Evolutionary conservation across 2,329 filamentous ascomycete genomes (phyloP).

Genomic region (Proliferodiscus dingleyae): DNA sequence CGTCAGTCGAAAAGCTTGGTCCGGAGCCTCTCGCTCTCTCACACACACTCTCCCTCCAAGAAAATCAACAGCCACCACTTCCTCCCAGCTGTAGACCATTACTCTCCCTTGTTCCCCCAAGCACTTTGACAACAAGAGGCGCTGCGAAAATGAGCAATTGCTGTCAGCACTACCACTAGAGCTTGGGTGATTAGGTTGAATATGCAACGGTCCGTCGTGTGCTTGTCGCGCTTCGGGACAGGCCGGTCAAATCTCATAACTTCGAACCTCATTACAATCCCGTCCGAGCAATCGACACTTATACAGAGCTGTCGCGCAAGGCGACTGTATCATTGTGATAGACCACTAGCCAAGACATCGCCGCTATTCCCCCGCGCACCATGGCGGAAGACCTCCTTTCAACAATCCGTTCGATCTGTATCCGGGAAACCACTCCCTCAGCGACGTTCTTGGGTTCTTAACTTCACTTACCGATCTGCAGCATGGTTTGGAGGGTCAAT

Average conservation of each 20-base stretch:
- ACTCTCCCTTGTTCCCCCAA: not conserved
- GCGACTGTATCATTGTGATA: slow-evolving; percentile 8
- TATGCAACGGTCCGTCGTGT: slow-evolving; percentile 16
- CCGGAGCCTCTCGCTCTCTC: no score
- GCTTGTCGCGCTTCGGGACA: slow-evolving; percentile 16
- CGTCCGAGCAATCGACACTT: not conserved
- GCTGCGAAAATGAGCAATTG: slow-evolving; percentile 8
- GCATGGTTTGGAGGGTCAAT: slow-evolving; percentile 72
- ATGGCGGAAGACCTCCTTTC: slow-evolving; percentile 11
- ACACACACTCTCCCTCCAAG: not conserved
- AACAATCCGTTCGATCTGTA: slow-evolving; percentile 29
- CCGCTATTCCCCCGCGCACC: slow-evolving; percentile 5
- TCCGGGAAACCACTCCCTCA: slow-evolving; percentile 51
- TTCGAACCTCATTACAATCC: not conserved
- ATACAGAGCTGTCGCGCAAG: not conserved
- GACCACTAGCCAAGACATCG: not conserved
- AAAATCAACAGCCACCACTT: not conserved
- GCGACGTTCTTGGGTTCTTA: slow-evolving; percentile 42
- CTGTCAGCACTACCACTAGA: slow-evolving; percentile 18
- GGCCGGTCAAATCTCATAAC: slow-evolving; percentile 1
- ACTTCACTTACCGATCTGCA: slow-evolving; percentile 64
- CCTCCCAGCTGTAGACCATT: not conserved
- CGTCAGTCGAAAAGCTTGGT: no score
- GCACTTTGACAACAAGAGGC: not conserved
- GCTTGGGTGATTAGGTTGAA: not conserved